phyloP scores from a whole-genome alignment of 1,139 yeast species.

The Taphrina deformans region DNA sequence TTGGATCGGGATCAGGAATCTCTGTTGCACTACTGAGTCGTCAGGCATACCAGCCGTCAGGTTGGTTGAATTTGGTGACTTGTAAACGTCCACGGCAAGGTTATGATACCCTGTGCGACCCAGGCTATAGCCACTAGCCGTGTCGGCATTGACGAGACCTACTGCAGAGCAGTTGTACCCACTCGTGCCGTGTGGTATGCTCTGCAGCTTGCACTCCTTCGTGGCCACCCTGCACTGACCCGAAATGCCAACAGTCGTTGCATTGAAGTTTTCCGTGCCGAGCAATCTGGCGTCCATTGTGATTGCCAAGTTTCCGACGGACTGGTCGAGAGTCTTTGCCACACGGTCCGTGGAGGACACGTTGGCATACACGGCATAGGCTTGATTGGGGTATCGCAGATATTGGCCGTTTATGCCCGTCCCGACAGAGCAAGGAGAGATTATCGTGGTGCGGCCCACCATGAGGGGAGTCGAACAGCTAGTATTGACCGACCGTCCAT shows the following conservation, averaged over 20 bases:
- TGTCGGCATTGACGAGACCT: background rate
- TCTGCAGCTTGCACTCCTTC: background rate
- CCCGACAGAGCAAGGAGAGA: background rate
- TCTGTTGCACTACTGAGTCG: background rate
- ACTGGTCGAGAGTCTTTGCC: background rate
- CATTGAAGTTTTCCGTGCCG: constrained; percentile 1
- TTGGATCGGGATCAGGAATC: background rate
- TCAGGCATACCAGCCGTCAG: background rate
- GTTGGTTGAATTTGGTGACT: background rate
- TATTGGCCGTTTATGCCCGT: background rate
- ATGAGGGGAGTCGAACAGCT: background rate
- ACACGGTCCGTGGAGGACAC: background rate
- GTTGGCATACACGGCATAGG: background rate
- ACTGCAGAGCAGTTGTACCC: background rate
- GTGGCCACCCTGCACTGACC: constrained; percentile 7
- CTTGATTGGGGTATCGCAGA: background rate
- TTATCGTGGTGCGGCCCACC: background rate
- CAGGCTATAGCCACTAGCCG: background rate
- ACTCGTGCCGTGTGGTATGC: background rate
- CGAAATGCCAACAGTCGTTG: background rate
- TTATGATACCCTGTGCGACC: background rate
- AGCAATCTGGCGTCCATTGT: background rate
- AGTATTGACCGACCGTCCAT: background rate
- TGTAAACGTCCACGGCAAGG: background rate
- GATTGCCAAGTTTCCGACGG: background rate